Conservation (phyloP, 306 rosid species). For the Casuarina equisetifolia region DNA sequence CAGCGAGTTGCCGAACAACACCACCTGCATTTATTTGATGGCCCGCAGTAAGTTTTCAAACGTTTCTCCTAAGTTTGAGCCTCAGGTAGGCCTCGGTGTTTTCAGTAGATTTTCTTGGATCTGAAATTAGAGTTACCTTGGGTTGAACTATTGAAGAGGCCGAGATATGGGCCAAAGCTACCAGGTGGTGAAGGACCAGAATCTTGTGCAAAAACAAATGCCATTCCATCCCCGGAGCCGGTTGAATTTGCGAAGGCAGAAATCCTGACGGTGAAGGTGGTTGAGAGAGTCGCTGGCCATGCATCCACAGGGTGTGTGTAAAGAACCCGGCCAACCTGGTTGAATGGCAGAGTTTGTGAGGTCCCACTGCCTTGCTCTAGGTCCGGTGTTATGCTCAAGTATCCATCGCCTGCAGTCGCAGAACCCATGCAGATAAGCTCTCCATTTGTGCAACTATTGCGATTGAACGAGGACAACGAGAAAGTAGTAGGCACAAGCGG, state of each 20-base stretch:
- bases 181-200: conserved; percentile 45
- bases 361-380: conserved; percentile 28
- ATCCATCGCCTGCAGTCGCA: conserved; percentile 39
- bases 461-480: conserved; percentile 45
- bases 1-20: conserved; percentile 39
- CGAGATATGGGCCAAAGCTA: conserved; percentile 55
- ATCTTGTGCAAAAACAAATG: conserved; percentile 53
- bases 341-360: conserved; percentile 4
- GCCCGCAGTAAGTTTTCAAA: too few relatives aligned
- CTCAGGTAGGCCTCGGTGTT: too few relatives aligned
- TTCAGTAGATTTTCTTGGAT: not conserved
- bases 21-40: conserved; percentile 30
- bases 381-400: conserved; percentile 51
- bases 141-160: conserved; percentile 48
- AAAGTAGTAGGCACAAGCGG: conserved; percentile 25
- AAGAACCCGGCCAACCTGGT: conserved; percentile 49
- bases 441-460: conserved; percentile 47
- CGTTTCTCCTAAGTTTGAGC: too few relatives aligned
- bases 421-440: conserved; percentile 59
- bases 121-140: conserved; percentile 31
- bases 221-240: conserved; percentile 53
- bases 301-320: conserved; percentile 38
- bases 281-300: conserved; percentile 59
- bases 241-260: conserved; percentile 41
- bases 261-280: conserved; percentile 54